Evolutionary conservation across 2,329 filamentous ascomycete species (phyloP).

Genomic region (Allantophomopsis lycopodina): DNA sequence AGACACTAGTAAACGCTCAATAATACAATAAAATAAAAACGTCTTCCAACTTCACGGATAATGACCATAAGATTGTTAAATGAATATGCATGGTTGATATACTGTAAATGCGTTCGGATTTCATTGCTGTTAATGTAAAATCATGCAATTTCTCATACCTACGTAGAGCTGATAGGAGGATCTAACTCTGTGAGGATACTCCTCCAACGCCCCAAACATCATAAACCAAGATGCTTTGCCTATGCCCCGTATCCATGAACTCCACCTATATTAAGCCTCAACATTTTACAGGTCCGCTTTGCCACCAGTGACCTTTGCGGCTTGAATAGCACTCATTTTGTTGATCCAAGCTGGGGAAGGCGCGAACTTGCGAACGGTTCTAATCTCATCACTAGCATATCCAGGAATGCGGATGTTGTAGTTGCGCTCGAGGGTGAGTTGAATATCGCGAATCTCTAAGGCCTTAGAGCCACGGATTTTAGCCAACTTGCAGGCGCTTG

Average conservation of each 20-base stretch:
- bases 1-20: too few relatives aligned
- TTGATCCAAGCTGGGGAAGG: constrained; percentile 81
- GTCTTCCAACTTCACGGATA: too few relatives aligned
- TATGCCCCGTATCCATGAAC: not conserved
- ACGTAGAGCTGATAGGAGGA: too few relatives aligned
- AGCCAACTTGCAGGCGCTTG: constrained; percentile 76
- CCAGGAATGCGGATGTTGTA: constrained; percentile 91
- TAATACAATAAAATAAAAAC: too few relatives aligned
- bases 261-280: not conserved
- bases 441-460: constrained; percentile 78
- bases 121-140: too few relatives aligned
- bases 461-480: constrained; percentile 86
- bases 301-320: constrained; percentile 63
- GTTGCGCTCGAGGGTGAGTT: constrained; percentile 69
- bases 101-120: too few relatives aligned
- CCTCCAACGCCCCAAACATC: too few relatives aligned
- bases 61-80: too few relatives aligned
- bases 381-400: constrained; percentile 85
- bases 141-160: too few relatives aligned
- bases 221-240: not conserved
- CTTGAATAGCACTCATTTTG: constrained; percentile 95
- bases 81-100: too few relatives aligned
- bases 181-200: too few relatives aligned
- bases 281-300: constrained; percentile 14
- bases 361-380: constrained; percentile 87